Percentiles rank a stretch among this genome's conserved stretches.
These are phyloP conservation scores for Hylodesmum podocarpum DNA, from an alignment of 306 rosid genomes.

Conservation along the genomic window DNA sequence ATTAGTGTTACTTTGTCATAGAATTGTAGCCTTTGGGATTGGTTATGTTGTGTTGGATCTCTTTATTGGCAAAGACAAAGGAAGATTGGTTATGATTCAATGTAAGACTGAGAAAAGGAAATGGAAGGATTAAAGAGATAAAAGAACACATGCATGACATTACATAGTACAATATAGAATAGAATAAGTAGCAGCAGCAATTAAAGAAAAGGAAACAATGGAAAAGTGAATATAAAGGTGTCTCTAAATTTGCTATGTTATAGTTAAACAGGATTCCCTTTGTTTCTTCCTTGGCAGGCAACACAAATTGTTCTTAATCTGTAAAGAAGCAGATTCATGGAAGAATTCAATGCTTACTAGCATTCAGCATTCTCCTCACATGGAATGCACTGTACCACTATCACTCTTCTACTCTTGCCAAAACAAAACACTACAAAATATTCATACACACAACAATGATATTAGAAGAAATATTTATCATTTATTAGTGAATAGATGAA, in stretches of 20 bases:
- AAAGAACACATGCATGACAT: background rate
- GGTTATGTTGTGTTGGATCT: background rate
- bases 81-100: background rate
- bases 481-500: too few species aligned
- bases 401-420: too few species aligned
- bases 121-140: too few species aligned
- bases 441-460: too few species aligned
- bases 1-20: constrained; percentile 13
- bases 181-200: background rate
- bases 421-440: too few species aligned
- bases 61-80: constrained; percentile 29
- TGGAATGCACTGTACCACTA: background rate
- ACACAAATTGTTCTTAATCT: background rate
- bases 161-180: too few species aligned
- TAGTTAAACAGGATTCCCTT: constrained; percentile 24
- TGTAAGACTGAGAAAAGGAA: constrained; percentile 1
- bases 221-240: constrained; percentile 46
- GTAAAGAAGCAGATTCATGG: background rate
- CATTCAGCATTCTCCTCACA: background rate
- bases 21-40: background rate
- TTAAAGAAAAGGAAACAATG: constrained; percentile 13
- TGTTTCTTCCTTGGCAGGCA: constrained; percentile 26
- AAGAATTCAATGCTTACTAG: too few species aligned
- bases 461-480: too few species aligned
- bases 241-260: constrained; percentile 26